Base-by-base conservation (phyloP, 2,329 filamentous ascomycete genomes). In the Hymenotorrendiella dingleyae region DNA sequence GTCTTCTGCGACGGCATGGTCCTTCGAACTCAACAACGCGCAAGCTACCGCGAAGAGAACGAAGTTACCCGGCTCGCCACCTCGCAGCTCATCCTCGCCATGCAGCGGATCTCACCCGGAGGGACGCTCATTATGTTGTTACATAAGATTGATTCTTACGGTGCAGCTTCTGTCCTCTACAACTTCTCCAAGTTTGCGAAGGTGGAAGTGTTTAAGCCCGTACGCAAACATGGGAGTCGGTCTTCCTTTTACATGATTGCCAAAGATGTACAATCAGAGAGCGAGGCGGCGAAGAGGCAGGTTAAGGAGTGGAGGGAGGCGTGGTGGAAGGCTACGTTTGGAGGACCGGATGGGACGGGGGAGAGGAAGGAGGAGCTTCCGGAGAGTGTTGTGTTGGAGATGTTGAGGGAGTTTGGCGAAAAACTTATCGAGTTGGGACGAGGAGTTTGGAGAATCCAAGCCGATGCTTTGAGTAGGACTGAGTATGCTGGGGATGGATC, bases 231-330 rank as follows among this genome's bases (percentile, higher is more conserved):
- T 37, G 42, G 33, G 9, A 48, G 38, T 5, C 44, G 51, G 22
- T 51, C 45, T 6, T 53, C 53, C 6, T 59, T 58, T 32, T 59
- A 59, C 40, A 41, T 59, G 28, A 42, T 59, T 29, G 56, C 56
- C 6, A 54, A 49, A 32, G 32, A 54, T 37, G 44, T 56, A 4
- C 36, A 50, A 11, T 34, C 50, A 19, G 20, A 40, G 10, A 21
- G 33, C 16, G 29, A 44, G 9, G 45, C 40, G 10, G 52, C 51
- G 14, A 29, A 36, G 21, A 36, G 40, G 16, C 44, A 43, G 4
- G 24, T 56, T n/a, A n/a, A 33, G n/a, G 43, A 35, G 12, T 56
- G 51, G 54, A 54, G 50, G 38, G 29, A 48, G 17, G 32, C 20
- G 12, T 56, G 54, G 54, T 51, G 47, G 42, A 41, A 40, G 22